Percentiles rank a stretch among this genome's conserved stretches.
These are phyloP conservation scores for Mangifera indica DNA, from an alignment of 345 rosid species.

Conservation along the genomic window DNA sequence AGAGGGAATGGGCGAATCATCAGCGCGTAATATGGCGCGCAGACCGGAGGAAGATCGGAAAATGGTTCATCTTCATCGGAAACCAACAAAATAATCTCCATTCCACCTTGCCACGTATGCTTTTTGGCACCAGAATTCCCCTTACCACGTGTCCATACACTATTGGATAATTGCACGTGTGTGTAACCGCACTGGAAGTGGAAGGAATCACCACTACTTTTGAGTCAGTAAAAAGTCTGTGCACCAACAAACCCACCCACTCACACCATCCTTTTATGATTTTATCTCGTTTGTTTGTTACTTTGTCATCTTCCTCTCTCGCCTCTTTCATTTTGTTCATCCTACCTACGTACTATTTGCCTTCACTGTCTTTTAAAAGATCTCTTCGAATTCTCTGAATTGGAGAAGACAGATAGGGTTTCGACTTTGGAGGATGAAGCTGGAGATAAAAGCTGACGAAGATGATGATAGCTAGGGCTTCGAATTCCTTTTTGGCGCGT, in stretches of 20 bases:
- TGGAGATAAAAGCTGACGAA: too few relatives aligned
- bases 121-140: not conserved
- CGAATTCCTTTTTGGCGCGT: too few relatives aligned
- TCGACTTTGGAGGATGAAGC: too few relatives aligned
- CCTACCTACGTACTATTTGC: too few relatives aligned
- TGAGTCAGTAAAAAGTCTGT: constrained; percentile 6
- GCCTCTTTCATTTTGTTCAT: not conserved
- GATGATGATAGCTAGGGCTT: too few relatives aligned
- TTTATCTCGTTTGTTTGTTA: constrained; percentile 4
- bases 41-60: constrained; percentile 18
- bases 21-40: constrained; percentile 22
- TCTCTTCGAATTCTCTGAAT: too few relatives aligned
- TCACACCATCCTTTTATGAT: not conserved
- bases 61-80: constrained; percentile 14
- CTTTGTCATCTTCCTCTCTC: not conserved
- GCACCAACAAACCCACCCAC: not conserved
- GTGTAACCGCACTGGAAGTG: not conserved
- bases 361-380: too few relatives aligned
- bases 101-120: not conserved
- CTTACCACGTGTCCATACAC: not conserved
- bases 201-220: constrained; percentile 9
- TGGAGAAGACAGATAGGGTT: too few relatives aligned
- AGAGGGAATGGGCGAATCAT: constrained; percentile 3
- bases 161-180: constrained; percentile 15
- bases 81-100: constrained; percentile 10